phyloP scores from a whole-genome alignment of 2,329 filamentous ascomycete species.

The Alternaria hordeiaustralica region DNA sequence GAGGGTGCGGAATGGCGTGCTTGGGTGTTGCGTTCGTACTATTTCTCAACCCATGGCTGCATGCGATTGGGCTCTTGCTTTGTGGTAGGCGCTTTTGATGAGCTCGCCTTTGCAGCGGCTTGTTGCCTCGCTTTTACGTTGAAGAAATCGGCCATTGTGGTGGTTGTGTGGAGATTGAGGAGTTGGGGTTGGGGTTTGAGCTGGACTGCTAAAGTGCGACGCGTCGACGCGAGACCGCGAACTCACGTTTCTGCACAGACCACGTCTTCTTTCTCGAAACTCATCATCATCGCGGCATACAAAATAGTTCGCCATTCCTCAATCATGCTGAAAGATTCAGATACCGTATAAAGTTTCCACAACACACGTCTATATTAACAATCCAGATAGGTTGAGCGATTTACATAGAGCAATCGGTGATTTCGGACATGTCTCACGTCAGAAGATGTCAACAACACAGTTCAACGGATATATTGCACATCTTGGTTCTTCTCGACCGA shows the following conservation, averaged over 20 bases:
- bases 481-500: background rate
- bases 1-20: background rate
- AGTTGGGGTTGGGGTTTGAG: conserved; percentile 13
- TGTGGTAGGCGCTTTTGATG: conserved; percentile 68
- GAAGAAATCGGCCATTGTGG: conserved; percentile 86
- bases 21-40: conserved; percentile 61
- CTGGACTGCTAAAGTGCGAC: conserved; percentile 37
- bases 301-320: background rate
- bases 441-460: background rate
- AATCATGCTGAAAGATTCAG: background rate
- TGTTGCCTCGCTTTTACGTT: conserved; percentile 85
- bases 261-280: conserved; percentile 16
- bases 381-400: background rate
- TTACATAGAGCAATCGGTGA: background rate
- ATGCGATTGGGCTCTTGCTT: conserved; percentile 69
- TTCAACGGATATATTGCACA: conserved; percentile 11
- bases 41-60: conserved; percentile 99
- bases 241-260: conserved; percentile 38
- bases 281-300: conserved; percentile 12
- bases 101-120: conserved; percentile 74
- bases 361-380: background rate
- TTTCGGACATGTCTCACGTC: background rate
- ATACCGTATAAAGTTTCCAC: background rate
- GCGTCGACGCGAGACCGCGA: conserved; percentile 41
- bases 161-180: conserved; percentile 4